Evolutionary conservation across 176 grass and related monocot genomes (phyloP).

Genomic region (Puccinellia tenuiflora): DNA sequence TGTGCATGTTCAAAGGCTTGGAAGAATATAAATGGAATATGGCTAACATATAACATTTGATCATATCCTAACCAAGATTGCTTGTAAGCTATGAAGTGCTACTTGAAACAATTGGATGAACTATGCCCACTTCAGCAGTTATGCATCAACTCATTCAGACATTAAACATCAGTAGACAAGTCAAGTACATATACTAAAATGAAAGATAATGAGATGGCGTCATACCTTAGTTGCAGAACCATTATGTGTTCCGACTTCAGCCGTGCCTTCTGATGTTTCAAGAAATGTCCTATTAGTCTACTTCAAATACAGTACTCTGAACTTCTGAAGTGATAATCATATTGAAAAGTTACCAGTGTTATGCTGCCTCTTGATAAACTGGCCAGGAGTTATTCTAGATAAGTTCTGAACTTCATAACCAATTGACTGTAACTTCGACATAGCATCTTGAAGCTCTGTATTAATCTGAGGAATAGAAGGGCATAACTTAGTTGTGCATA

Average conservation of each 20-base stretch:
- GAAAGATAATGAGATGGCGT: not conserved
- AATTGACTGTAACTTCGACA: slow-evolving; percentile 80
- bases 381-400: slow-evolving; percentile 62
- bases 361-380: slow-evolving; percentile 31
- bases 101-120: not conserved
- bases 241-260: slow-evolving; percentile 32
- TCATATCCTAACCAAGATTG: not conserved
- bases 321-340: not conserved
- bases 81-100: not conserved
- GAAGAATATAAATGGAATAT: not conserved
- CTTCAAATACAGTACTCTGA: slow-evolving; percentile 2
- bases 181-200: not conserved
- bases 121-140: not conserved
- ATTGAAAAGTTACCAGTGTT: slow-evolving; percentile 5
- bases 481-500: not conserved
- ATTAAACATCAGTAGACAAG: not conserved
- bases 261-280: slow-evolving; percentile 8
- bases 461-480: slow-evolving; percentile 54
- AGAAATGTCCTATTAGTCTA: not conserved
- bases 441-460: slow-evolving; percentile 84
- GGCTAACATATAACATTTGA: not conserved
- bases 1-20: not conserved
- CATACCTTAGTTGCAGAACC: slow-evolving; percentile 27
- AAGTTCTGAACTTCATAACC: slow-evolving; percentile 85
- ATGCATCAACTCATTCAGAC: not conserved